phyloP scores from a whole-genome alignment of 805 yeast genomes.

The Kazachstania kunashirensis region DNA sequence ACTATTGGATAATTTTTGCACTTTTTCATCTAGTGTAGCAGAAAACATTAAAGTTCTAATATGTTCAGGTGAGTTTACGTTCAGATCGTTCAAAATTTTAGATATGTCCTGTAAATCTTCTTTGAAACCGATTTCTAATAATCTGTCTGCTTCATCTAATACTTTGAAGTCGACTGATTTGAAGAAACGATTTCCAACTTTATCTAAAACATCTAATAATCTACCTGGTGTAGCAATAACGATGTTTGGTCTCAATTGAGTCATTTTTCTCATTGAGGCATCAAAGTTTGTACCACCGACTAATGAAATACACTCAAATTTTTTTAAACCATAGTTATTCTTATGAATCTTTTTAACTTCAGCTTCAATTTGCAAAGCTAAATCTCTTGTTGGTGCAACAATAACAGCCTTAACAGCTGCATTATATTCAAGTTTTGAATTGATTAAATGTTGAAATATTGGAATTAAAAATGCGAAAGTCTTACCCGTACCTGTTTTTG shows the following conservation, averaged over 20 bases:
- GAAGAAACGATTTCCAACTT: constrained; percentile 38
- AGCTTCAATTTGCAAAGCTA: constrained; percentile 70
- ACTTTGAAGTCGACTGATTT: constrained; percentile 51
- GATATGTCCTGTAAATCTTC: constrained; percentile 54
- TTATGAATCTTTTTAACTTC: constrained; percentile 45
- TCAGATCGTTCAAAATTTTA: constrained; percentile 33
- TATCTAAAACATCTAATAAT: constrained; percentile 50
- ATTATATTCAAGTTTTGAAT: constrained; percentile 21
- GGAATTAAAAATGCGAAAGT: constrained; percentile 86
- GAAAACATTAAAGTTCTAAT: constrained; percentile 71
- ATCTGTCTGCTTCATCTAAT: constrained; percentile 86
- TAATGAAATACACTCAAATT: constrained; percentile 39
- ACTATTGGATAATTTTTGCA: constrained; percentile 51
- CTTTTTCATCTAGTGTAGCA: constrained; percentile 73
- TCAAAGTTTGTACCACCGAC: constrained; percentile 58
- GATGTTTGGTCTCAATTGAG: constrained; percentile 38
- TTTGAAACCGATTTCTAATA: constrained; percentile 73
- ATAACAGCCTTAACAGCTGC: constrained; percentile 51
- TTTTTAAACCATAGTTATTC: constrained; percentile 18
- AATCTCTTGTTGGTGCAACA: constrained; percentile 84
- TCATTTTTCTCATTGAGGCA: constrained; percentile 30
- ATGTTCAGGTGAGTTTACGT: constrained; percentile 25
- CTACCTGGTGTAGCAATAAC: constrained; percentile 89
- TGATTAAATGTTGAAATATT: constrained; percentile 46
- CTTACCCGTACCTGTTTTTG: constrained; percentile 94